These are phyloP conservation scores for Chlamydomonas incerta DNA, from an alignment of 139 green algal species.

Conservation along the genomic window DNA sequence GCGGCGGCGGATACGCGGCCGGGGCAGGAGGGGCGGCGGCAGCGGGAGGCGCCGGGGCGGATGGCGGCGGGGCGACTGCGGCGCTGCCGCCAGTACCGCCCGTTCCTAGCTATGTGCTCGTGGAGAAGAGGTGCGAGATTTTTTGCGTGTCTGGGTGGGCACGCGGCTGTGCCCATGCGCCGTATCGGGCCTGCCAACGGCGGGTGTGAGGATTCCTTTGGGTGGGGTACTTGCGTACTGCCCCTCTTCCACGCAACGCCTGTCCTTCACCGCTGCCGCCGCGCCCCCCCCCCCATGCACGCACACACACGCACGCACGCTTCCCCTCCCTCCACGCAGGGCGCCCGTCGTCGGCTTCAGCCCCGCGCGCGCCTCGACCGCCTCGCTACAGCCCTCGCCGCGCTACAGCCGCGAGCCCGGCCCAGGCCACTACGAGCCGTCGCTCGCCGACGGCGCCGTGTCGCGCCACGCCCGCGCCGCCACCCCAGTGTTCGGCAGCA, in stretches of 20 bases:
- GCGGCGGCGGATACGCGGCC: no score
- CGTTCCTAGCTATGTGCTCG: not conserved
- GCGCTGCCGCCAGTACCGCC: not conserved
- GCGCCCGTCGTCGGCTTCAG: slow-evolving; percentile 19
- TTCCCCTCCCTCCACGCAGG: not conserved
- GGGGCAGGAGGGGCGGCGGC: not conserved
- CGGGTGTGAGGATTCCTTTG: no score
- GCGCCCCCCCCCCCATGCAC: not conserved
- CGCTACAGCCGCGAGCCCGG: slow-evolving; percentile 40
- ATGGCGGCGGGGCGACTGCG: no score
- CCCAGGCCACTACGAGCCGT: slow-evolving; percentile 17
- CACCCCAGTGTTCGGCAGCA: not conserved
- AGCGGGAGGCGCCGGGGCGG: not conserved
- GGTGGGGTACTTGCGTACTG: no score
- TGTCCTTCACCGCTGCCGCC: not conserved
- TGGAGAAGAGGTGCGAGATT: slow-evolving; percentile 33
- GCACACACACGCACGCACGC: not conserved
- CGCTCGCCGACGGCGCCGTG: not conserved
- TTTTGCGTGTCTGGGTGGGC: not conserved
- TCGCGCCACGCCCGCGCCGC: slow-evolving; percentile 2
- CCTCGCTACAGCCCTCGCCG: not conserved
- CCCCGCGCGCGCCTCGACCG: not conserved
- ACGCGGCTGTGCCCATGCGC: not conserved
- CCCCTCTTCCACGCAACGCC: no score
- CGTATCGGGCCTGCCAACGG: no score